phyloP scores from a whole-genome alignment of 108 stramenopile species.

The Nitzschia inconspicua region DNA sequence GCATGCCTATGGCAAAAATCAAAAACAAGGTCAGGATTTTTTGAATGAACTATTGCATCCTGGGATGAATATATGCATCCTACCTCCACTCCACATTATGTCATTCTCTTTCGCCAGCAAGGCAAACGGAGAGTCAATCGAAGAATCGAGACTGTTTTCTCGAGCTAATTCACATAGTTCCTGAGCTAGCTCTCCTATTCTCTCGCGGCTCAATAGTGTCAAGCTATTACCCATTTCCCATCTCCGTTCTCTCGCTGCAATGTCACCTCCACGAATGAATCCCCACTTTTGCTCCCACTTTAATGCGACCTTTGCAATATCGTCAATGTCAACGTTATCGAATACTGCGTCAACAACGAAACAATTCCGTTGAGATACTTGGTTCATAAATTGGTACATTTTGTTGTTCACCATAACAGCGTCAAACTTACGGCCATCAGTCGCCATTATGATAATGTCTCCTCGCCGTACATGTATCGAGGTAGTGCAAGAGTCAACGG shows the following conservation, averaged over 20 bases:
- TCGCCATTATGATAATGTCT: slow-evolving; percentile 94
- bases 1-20: slow-evolving; percentile 55
- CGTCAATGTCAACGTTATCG: slow-evolving; percentile 96
- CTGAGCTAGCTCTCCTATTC: slow-evolving; percentile 44
- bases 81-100: slow-evolving; percentile 97
- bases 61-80: not conserved
- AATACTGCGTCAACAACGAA: no score
- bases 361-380: no score
- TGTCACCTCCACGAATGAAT: slow-evolving; percentile 72
- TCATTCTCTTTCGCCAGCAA: slow-evolving; percentile 96
- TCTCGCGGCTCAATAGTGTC: slow-evolving; percentile 41
- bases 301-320: slow-evolving; percentile 77
- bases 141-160: slow-evolving; percentile 78
- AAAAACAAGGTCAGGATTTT: not conserved
- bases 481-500: slow-evolving; percentile 83
- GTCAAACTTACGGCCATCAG: slow-evolving; percentile 80
- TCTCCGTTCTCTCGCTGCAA: slow-evolving; percentile 59
- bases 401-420: no score
- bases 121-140: slow-evolving; percentile 92
- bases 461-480: slow-evolving; percentile 90
- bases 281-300: slow-evolving; percentile 88
- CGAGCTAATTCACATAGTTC: slow-evolving; percentile 58
- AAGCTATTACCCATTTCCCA: slow-evolving; percentile 68
- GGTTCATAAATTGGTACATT: no score
- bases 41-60: not conserved